Base-by-base conservation (phyloP, 306 rosid species). In the Gastrolobium villosum region DNA sequence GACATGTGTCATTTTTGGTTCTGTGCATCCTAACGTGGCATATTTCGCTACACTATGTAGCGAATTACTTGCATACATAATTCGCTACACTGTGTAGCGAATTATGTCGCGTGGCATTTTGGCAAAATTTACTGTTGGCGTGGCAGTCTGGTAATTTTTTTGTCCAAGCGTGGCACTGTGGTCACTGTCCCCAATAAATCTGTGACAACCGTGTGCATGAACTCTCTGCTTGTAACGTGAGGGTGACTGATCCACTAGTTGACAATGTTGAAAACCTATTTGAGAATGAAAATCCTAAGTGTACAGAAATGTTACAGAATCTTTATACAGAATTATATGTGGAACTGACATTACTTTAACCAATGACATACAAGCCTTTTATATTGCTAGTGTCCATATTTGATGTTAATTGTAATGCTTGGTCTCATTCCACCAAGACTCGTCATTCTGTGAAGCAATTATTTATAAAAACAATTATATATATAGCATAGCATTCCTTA, bases 151-250 rank as follows among this genome's bases (percentile, higher is more conserved):
- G n/a, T n/a, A n/a, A n/a, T n/a, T n/a, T n/a, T n/a, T n/a, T n/a
- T n/a, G n/a, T n/a, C n/a, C n/a, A n/a, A n/a, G n/a, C n/a, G n/a
- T n/a, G n/a, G n/a, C n/a, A n/a, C n/a, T n/a, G n/a, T n/a, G n/a
- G n/a, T n/a, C n/a, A n/a, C n/a, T n/a, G n/a, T n/a, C n/a, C n/a
- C n/a, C 67, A 46, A 28, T 72, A 14, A 31, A 70, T 36, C 10
- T 39, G 39, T 39, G 56, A 13, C 45, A 26, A 62, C 74, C 63
- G 48, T 70, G 41, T 45, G 35, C 84, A 64, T 32, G 30, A 74
- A 15, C 59, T 34, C 67, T 72, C 10, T 74, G 56, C 57, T 57
- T 66, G 36, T 31, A 50, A 75, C 11, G 11, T 49, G 55, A 30
- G 43, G 59, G 59, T 45, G 66, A 41, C 36, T 37, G 5, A 49